phyloP scores from a whole-genome alignment of 805 yeast species.

The Wickerhamia fluorescens region DNA sequence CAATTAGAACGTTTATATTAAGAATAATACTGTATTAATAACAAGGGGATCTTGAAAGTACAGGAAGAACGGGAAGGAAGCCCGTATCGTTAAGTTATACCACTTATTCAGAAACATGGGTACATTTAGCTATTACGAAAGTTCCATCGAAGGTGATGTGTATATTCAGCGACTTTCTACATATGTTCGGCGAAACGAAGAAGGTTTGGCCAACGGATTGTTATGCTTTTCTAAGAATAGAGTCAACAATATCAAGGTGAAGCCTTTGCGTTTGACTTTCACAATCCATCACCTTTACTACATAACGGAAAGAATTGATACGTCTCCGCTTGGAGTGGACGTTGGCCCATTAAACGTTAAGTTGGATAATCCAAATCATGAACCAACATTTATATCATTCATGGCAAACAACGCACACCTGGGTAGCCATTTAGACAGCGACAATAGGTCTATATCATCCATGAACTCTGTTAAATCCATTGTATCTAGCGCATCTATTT shows the following conservation, averaged over 20 bases:
- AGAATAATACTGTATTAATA: no score
- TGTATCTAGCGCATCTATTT: slow-evolving; percentile 34
- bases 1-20: no score
- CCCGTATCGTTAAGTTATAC: no score
- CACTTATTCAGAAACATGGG: no score
- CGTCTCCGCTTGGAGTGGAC: slow-evolving; percentile 36
- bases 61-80: no score
- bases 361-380: slow-evolving; percentile 50
- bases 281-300: slow-evolving; percentile 61
- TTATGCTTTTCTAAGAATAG: slow-evolving; percentile 42
- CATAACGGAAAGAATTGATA: slow-evolving; percentile 51
- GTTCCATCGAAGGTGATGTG: slow-evolving; percentile 48
- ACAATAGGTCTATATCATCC: slow-evolving; percentile 46
- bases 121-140: slow-evolving; percentile 22
- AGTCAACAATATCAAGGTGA: slow-evolving; percentile 19
- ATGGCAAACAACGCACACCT: slow-evolving; percentile 48
- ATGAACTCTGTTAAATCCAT: slow-evolving; percentile 52
- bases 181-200: slow-evolving; percentile 49
- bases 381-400: slow-evolving; percentile 50
- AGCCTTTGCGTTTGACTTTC: slow-evolving; percentile 50
- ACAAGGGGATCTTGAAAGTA: no score
- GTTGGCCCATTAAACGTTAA: slow-evolving; percentile 60
- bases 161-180: slow-evolving; percentile 48
- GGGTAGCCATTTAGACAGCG: slow-evolving; percentile 34
- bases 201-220: slow-evolving; percentile 53